These are phyloP conservation scores for Alternaria longipes DNA, from an alignment of 2,329 filamentous ascomycete genomes.

Conservation along the genomic window DNA sequence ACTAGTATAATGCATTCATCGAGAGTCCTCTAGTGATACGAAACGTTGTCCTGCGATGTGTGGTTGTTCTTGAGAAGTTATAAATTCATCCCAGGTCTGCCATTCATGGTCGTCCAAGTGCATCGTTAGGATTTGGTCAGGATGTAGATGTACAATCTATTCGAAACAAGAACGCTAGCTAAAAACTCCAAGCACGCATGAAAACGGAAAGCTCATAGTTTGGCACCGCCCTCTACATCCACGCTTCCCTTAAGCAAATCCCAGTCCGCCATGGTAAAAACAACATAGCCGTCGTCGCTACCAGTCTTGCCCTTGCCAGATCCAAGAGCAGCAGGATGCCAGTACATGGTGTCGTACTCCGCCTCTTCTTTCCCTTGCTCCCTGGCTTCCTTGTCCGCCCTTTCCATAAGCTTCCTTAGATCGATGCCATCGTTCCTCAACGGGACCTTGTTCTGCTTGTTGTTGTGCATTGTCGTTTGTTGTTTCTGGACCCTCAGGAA, in stretches of 20 bases:
- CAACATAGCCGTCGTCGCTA: constrained; percentile 61
- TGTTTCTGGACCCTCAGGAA: constrained; percentile 72
- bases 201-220: constrained; percentile 18
- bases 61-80: neutral
- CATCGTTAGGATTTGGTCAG: neutral
- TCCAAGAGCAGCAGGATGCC: constrained; percentile 54
- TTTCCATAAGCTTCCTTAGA: constrained; percentile 57
- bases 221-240: constrained; percentile 21
- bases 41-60: neutral
- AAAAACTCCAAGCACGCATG: neutral
- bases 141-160: neutral
- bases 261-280: constrained; percentile 69
- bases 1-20: neutral
- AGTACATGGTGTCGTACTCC: constrained; percentile 59
- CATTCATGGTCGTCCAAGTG: neutral
- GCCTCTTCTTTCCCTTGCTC: constrained; percentile 49
- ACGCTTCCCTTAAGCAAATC: constrained; percentile 56
- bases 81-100: neutral
- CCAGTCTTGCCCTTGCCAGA: constrained; percentile 45
- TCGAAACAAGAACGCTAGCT: constrained; percentile 7
- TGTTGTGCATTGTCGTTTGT: constrained; percentile 73
- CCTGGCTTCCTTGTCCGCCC: constrained; percentile 44
- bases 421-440: constrained; percentile 74
- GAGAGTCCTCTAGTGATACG: neutral
- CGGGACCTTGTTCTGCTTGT: constrained; percentile 81